A percentile compares a stretch with the other conserved stretches of the same genome.
phyloP scores from a whole-genome alignment of 139 green algal species.

The Klebsormidium nitens region DNA sequence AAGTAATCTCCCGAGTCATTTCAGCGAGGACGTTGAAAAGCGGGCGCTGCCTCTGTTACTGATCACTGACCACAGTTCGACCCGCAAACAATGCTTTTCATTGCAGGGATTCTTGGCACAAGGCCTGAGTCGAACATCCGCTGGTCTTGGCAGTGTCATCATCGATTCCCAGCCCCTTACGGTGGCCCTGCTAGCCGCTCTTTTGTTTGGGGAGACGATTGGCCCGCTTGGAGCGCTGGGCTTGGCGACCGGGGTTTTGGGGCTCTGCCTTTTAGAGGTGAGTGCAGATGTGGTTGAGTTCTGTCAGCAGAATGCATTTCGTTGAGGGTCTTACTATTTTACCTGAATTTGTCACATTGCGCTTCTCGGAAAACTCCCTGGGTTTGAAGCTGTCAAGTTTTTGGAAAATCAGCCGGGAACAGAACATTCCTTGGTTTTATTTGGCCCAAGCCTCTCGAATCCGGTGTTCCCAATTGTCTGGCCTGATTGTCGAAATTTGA shows the following conservation, averaged over 20 bases:
- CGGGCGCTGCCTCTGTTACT: no score
- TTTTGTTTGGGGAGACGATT: conserved; percentile 87
- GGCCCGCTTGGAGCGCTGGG: conserved; percentile 48
- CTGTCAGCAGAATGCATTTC: not conserved
- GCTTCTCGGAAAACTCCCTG: not conserved
- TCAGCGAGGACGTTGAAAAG: no score
- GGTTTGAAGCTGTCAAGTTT: not conserved
- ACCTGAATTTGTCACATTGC: not conserved
- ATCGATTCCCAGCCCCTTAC: conserved; percentile 96
- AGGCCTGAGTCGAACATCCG: conserved; percentile 26
- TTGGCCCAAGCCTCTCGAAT: no score
- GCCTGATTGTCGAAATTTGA: no score
- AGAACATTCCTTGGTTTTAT: no score
- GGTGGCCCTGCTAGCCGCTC: conserved; percentile 82
- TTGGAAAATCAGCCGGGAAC: no score
- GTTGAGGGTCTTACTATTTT: not conserved
- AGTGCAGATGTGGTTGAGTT: not conserved
- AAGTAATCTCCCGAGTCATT: no score
- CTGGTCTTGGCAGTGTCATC: conserved; percentile 60
- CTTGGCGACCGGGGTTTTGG: conserved; percentile 73
- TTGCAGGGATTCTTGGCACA: conserved; percentile 78
- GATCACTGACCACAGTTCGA: no score
- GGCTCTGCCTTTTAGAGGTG: conserved; percentile 84
- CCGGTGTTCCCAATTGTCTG: no score
- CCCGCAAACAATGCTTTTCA: no score